phyloP scores from a whole-genome alignment of 2,329 filamentous ascomycete species.

The Aspergillus brasiliensis region DNA sequence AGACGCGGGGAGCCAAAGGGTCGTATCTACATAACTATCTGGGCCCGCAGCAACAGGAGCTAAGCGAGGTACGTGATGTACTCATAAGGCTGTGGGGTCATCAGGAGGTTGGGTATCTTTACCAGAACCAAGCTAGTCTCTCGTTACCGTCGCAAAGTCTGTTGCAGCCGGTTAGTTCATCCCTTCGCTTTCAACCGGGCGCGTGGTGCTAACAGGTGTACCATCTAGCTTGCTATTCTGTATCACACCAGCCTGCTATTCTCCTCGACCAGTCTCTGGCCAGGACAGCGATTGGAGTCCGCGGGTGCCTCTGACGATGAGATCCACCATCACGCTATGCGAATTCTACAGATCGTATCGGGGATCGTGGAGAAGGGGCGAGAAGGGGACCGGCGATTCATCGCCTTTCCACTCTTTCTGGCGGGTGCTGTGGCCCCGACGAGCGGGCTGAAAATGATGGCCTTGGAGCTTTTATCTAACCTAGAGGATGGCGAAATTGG shows the following conservation, averaged over 20 bases:
- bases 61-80: constrained; percentile 40
- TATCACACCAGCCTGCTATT: constrained; percentile 56
- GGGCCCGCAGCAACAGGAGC: constrained; percentile 32
- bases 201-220: constrained; percentile 12
- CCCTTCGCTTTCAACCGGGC: background rate
- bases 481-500: constrained; percentile 54
- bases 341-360: constrained; percentile 50
- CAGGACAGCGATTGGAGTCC: constrained; percentile 48
- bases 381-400: constrained; percentile 47
- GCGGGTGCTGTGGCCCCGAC: constrained; percentile 50
- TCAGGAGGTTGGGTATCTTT: constrained; percentile 38
- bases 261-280: constrained; percentile 57
- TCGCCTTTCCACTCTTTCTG: constrained; percentile 58
- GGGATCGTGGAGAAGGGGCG: constrained; percentile 39
- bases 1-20: constrained; percentile 41
- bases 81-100: constrained; percentile 43
- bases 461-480: constrained; percentile 51
- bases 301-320: constrained; percentile 43
- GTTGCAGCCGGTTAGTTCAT: constrained; percentile 48
- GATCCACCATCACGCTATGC: constrained; percentile 47
- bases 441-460: constrained; percentile 47
- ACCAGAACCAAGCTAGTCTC: constrained; percentile 39
- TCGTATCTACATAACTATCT: constrained; percentile 26
- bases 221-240: constrained; percentile 39
- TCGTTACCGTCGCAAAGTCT: constrained; percentile 38